Base-by-base conservation (phyloP, 768 basidiomycete species). In the Royoungia palumana region DNA sequence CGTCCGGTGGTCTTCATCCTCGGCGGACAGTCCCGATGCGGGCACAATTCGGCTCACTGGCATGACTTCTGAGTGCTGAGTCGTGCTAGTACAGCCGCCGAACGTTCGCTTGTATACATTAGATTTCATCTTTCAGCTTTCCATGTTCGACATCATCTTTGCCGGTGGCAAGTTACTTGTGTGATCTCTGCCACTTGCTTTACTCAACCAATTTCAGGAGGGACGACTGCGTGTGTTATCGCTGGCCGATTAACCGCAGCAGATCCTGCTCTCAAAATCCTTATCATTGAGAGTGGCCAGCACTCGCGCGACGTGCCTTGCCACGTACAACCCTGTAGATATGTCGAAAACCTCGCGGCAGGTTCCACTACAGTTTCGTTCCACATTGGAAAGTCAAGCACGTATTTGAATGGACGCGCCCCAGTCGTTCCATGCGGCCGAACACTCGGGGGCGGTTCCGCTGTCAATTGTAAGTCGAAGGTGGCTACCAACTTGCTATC, bases 381-480 rank as follows among this genome's bases (percentile, higher is more conserved):
- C 49, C 70, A 83, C 49, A 41, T 44, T 5, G 59, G 54, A 8
- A 65, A 66, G 20, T 70, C 73, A 6, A 76, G 75, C 53, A 65
- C 69, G 1, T 76, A 72, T 46, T 64, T 75, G 32, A 63, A 69
- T 6, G 77, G 75, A 5, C 80, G 84, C 4, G 56, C 67, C 5
- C 57, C 68, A 5, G 40, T 78, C 32, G 70, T 81, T 5, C 70
- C 73, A 0, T 59, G 67, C 22, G 83, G 78, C 0, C 71, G 76
- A 44, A 75, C 73, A 35, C 56, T 87, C 6, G 84, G 85, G 4
- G 85, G 84, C 6, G 83, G 83, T 1, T 83, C 82, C 0, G 68
- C 70, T 44, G 74, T 85, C 16, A 86, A 85, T 54, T 80, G 82
- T 82, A 40, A 43, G 74, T 58, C 4, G 6, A 28, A 7, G 12